Conservation (phyloP, 495 filamentous ascomycete species). For the Hypoxylon intermedium region DNA sequence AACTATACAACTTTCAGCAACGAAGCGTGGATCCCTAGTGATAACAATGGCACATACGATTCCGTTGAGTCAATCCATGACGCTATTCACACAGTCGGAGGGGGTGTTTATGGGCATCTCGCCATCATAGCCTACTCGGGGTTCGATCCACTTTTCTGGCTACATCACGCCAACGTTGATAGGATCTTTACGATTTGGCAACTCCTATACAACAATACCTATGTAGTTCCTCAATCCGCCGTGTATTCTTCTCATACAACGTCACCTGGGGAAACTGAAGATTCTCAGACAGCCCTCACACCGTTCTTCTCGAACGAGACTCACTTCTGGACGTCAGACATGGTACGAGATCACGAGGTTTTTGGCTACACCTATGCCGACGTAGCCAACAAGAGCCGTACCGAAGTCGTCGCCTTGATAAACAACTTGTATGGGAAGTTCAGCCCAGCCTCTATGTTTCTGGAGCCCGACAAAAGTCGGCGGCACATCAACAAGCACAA, state of each 20-base stretch:
- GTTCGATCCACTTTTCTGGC: conserved; percentile 78
- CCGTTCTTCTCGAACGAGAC: conserved; percentile 56
- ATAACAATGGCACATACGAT: conserved; percentile 52
- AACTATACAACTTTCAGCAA: conserved; percentile 66
- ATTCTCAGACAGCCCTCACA: conserved; percentile 50
- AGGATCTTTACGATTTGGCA: conserved; percentile 78
- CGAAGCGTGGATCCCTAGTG: conserved; percentile 54
- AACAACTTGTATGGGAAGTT: conserved; percentile 62
- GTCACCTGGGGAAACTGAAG: conserved; percentile 48
- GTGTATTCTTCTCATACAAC: conserved; percentile 60
- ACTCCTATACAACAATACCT: conserved; percentile 64
- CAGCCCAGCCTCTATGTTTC: conserved; percentile 48
- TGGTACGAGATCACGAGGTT: conserved; percentile 48
- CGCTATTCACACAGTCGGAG: conserved; percentile 65
- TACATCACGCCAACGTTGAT: conserved; percentile 72
- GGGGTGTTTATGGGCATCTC: conserved; percentile 68
- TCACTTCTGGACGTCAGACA: conserved; percentile 59
- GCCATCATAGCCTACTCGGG: conserved; percentile 67
- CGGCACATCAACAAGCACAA: conserved; percentile 1
- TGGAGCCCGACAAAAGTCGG: conserved; percentile 8
- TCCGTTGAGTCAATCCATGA: conserved; percentile 71
- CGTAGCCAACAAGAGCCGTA: conserved; percentile 45
- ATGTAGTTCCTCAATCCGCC: conserved; percentile 58
- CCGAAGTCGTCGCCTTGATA: conserved; percentile 53
- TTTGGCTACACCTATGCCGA: conserved; percentile 71